Conservation (phyloP, 2,329 filamentous ascomycete species). For the Claviceps pazoutovae region DNA sequence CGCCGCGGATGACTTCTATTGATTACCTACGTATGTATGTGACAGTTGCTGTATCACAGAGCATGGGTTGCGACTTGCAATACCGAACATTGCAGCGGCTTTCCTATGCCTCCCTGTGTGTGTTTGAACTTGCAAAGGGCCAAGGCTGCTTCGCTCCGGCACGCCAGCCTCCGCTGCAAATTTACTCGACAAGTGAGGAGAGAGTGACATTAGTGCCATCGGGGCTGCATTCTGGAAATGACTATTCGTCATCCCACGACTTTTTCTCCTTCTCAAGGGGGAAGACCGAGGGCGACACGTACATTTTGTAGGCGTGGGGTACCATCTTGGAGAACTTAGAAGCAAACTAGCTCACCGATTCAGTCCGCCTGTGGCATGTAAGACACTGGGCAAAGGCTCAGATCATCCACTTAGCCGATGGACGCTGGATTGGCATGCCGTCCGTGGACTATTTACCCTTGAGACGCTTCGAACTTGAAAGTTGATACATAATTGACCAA, state of each 20-base stretch:
- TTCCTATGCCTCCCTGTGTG: background rate
- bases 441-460: background rate
- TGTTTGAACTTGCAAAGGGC: background rate
- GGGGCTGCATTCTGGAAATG: background rate
- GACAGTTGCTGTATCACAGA: background rate
- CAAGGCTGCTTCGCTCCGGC: background rate
- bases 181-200: background rate
- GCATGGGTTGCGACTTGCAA: background rate
- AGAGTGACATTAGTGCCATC: background rate
- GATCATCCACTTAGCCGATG: conserved; percentile 1
- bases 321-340: background rate
- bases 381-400: conserved; percentile 5
- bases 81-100: background rate
- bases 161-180: background rate
- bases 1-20: background rate
- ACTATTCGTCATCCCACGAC: no score
- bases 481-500: background rate
- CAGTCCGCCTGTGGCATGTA: conserved; percentile 3
- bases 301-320: background rate
- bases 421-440: background rate
- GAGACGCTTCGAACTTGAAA: background rate
- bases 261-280: background rate
- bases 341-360: background rate
- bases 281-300: background rate
- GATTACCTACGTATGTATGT: background rate